Evolutionary conservation across 768 basidiomycete genomes (phyloP), one percentile per base, ranked within the genome.

Genomic region (Amanita phalloides): DNA sequence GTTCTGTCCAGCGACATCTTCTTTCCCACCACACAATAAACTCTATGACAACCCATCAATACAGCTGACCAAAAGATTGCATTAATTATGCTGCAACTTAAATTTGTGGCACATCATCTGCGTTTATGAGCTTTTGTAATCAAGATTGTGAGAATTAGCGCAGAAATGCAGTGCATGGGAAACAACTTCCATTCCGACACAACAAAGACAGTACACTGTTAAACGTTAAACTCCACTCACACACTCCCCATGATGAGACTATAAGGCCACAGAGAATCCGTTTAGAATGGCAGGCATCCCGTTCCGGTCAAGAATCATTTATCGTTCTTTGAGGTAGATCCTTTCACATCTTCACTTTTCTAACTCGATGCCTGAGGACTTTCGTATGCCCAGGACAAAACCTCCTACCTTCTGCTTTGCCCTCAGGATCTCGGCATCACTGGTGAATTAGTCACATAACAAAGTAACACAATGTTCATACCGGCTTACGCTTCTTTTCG

Each of bases 391-490:
- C 44, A 50, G 56, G 35, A n/a, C 32, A 11, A 9, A 10, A 6
- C 14, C 45, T 33, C 71, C 38, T 68, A 82, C 87, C 82, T 84
- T 86, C 64, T 90, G 87, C 64, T 90, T 90, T 55, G 80, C 79
- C 52, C 83, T 76, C 54, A 90, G 64, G 42, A 78, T 77, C 59
- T 83, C 83, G 39, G 88, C 86, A 65, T 90, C 86, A 53, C 88
- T 90, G 61, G 49, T 55, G 51, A 56, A 56, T 57, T 58, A 61
- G 51, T 58, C 57, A 53, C 56, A 56, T 50, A 54, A 54, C 20
- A 53, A 41, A 36, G 39, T 45, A 32, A n/a, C 47, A 42, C 48
- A 21, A 35, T 43, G 23, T 37, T 37, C 14, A 48, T 6, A 48
- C 38, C 10, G 49, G 78, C 85, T 68, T 70, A 89, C 87, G 70